A percentile compares a stretch with the other conserved stretches of the same genome.
Conservation (phyloP, 345 rosid species). For the Lumnitzera littorea region DNA sequence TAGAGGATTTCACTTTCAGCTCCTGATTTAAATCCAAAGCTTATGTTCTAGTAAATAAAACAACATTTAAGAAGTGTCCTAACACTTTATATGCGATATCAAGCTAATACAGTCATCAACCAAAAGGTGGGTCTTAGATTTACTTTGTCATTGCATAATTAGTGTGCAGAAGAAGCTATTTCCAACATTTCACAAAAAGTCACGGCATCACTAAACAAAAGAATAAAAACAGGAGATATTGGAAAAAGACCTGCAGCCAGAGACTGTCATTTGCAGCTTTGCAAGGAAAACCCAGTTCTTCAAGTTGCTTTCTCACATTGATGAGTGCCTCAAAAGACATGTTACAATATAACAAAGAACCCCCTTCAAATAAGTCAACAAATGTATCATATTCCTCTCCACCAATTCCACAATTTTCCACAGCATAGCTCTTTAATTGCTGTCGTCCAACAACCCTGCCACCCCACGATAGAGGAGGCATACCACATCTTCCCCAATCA, state of each 20-base stretch:
- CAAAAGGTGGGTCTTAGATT: no score
- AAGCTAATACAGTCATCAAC: no score
- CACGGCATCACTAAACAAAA: slow-evolving; percentile 6
- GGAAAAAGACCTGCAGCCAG: slow-evolving; percentile 80
- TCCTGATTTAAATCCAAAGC: slow-evolving; percentile 5
- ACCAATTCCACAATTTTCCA: slow-evolving; percentile 52
- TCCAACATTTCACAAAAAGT: neutral
- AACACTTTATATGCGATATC: no score
- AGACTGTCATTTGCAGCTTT: slow-evolving; percentile 96
- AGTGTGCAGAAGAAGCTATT: neutral
- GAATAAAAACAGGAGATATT: slow-evolving; percentile 11
- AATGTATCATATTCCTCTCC: slow-evolving; percentile 81
- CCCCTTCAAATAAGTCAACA: slow-evolving; percentile 85
- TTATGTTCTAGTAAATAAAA: neutral
- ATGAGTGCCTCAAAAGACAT: slow-evolving; percentile 92
- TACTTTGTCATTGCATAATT: no score
- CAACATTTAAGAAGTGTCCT: no score
- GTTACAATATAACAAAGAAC: slow-evolving; percentile 84
- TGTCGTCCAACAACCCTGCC: slow-evolving; percentile 85
- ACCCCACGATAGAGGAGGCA: slow-evolving; percentile 89
- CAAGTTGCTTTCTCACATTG: slow-evolving; percentile 89
- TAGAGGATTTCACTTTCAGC: neutral
- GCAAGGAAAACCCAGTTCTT: slow-evolving; percentile 92
- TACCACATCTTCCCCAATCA: slow-evolving; percentile 80
- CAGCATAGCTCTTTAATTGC: slow-evolving; percentile 47